Conservation (phyloP, 208 protist species). For the Leishmania martiniquensis region DNA sequence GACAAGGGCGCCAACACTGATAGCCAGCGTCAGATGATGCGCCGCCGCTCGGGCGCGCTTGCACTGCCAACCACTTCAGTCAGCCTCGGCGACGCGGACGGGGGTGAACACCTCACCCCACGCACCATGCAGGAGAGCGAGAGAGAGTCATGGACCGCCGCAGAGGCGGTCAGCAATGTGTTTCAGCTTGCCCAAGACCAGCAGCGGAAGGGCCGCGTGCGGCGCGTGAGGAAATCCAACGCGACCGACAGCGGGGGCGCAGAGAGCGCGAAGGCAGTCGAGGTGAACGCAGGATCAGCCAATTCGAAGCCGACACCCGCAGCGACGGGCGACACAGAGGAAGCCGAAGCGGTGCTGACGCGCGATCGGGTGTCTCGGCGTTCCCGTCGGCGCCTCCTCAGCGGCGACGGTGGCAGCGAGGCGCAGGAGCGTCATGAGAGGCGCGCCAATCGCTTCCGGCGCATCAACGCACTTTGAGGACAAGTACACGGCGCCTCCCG, state of each 20-base stretch:
- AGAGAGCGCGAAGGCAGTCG: neutral
- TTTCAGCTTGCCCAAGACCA: slow-evolving; percentile 33
- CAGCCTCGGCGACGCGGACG: neutral
- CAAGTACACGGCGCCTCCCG: neutral
- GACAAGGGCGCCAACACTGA: neutral
- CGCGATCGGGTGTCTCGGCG: slow-evolving; percentile 11
- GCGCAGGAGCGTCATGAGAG: slow-evolving; percentile 32
- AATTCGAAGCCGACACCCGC: neutral
- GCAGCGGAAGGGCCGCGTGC: slow-evolving; percentile 25
- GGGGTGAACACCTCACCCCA: slow-evolving; percentile 12
- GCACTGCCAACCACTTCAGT: neutral
- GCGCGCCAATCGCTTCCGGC: slow-evolving; percentile 36
- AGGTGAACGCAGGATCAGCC: neutral
- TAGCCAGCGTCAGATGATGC: slow-evolving; percentile 9
- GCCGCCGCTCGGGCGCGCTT: neutral
- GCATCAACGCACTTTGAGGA: slow-evolving; percentile 31
- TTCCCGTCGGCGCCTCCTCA: slow-evolving; percentile 12
- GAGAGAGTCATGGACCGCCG: slow-evolving; percentile 11
- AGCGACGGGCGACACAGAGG: slow-evolving; percentile 3
- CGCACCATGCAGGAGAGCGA: slow-evolving; percentile 21
- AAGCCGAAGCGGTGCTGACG: neutral
- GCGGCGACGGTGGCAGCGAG: neutral
- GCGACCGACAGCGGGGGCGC: neutral
- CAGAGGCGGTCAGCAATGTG: slow-evolving; percentile 24
- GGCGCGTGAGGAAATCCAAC: slow-evolving; percentile 9